Evolutionary conservation across 148 eudicot species (phyloP).

Genomic region (Nyssa sinensis): DNA sequence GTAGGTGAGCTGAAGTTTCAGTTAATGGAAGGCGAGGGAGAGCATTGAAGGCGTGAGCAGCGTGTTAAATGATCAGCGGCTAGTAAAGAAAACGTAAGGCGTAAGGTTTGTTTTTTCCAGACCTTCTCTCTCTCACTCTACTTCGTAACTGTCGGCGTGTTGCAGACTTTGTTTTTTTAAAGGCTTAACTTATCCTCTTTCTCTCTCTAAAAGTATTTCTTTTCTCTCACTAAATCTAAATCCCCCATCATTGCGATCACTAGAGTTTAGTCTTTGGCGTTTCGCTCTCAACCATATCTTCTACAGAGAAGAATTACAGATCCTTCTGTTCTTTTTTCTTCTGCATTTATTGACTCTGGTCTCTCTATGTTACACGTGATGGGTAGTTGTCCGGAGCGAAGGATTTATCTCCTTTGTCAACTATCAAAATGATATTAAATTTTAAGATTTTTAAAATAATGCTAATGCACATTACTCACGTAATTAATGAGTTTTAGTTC

Average conservation of each 20-base stretch:
- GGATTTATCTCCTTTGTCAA: too few species aligned
- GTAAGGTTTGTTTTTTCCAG: constrained; percentile 14
- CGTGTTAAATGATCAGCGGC: constrained; percentile 13
- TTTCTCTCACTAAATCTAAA: constrained; percentile 6
- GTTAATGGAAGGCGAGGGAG: background rate
- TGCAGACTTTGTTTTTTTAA: too few species aligned
- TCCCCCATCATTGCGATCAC: constrained; percentile 6
- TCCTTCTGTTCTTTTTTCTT: background rate
- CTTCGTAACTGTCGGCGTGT: background rate
- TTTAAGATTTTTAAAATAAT: too few species aligned
- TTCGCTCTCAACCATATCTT: constrained; percentile 16
- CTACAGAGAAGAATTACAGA: background rate
- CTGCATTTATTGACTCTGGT: constrained; percentile 15
- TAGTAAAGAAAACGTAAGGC: constrained; percentile 9
- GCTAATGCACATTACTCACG: too few species aligned
- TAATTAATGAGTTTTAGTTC: too few species aligned
- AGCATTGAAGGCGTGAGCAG: constrained; percentile 19
- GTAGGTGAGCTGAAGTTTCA: background rate
- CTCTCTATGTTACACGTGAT: constrained; percentile 10
- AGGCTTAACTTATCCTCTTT: background rate
- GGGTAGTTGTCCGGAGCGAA: constrained; percentile 12
- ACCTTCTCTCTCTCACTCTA: constrained; percentile 16
- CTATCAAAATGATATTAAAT: too few species aligned
- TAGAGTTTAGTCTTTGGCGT: constrained; percentile 8
- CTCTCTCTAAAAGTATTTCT: background rate